A percentile compares a stretch with the other conserved stretches of the same genome.
Conservation (phyloP, 345 rosid species). For the Citrus medica region DNA sequence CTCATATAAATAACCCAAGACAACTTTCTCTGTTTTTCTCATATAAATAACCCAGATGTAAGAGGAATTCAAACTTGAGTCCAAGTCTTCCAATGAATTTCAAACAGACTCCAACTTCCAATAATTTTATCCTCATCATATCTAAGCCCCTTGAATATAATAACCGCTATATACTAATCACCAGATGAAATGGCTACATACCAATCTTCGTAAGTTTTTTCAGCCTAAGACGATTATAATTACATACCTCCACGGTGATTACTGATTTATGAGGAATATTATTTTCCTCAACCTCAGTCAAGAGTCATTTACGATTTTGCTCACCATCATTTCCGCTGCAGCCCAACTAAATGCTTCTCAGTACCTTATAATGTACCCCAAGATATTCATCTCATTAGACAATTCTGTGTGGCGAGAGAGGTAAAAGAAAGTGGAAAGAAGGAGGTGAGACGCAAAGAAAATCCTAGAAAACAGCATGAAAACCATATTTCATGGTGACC, state of each 20-base stretch:
- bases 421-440: no score
- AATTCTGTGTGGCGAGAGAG: no score
- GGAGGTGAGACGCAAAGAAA: background rate
- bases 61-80: background rate
- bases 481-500: background rate
- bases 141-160: background rate
- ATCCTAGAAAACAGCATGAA: background rate
- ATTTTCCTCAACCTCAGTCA: no score
- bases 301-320: no score
- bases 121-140: background rate
- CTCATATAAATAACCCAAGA: background rate
- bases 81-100: background rate
- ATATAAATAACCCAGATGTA: background rate
- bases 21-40: background rate
- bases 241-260: no score
- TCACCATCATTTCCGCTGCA: no score
- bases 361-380: no score
- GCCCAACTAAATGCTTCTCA: no score
- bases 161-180: no score
- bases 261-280: no score
- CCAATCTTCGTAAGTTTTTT: background rate
- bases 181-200: background rate
- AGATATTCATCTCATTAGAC: no score
- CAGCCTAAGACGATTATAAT: background rate
- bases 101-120: background rate